Evolutionary conservation across 805 yeast genomes (phyloP).

Genomic region (Suhomyces kilbournensis): DNA sequence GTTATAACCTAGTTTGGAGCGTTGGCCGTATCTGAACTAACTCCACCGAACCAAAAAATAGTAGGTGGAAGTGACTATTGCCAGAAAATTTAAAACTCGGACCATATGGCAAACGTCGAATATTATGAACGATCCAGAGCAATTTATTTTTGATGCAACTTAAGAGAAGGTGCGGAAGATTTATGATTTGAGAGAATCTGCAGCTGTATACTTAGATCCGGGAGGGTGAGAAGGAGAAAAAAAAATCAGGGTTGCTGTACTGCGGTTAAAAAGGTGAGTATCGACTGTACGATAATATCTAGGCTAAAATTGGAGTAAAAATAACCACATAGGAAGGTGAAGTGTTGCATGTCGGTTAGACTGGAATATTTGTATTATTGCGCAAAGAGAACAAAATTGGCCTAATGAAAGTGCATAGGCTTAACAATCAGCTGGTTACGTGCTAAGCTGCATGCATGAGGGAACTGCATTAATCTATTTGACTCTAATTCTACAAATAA

Average conservation of each 20-base stretch:
- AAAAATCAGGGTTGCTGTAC: neutral
- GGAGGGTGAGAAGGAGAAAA: neutral
- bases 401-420: neutral
- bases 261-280: neutral
- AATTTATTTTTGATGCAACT: neutral
- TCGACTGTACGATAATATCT: constrained; percentile 1
- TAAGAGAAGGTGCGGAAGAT: neutral
- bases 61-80: neutral
- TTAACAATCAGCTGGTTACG: neutral
- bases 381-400: neutral
- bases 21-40: neutral
- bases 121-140: neutral
- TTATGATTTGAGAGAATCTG: neutral
- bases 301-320: constrained; percentile 1
- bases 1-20: neutral
- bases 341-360: constrained; percentile 3
- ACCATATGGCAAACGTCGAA: neutral
- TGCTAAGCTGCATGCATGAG: neutral
- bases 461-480: neutral
- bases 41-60: neutral
- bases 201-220: neutral
- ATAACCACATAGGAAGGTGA: neutral
- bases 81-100: neutral
- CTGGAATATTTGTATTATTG: neutral
- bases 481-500: neutral